These are phyloP conservation scores for Hemisphaericaspora nanyangensis DNA, from an alignment of 805 yeast genomes.

Conservation along the genomic window DNA sequence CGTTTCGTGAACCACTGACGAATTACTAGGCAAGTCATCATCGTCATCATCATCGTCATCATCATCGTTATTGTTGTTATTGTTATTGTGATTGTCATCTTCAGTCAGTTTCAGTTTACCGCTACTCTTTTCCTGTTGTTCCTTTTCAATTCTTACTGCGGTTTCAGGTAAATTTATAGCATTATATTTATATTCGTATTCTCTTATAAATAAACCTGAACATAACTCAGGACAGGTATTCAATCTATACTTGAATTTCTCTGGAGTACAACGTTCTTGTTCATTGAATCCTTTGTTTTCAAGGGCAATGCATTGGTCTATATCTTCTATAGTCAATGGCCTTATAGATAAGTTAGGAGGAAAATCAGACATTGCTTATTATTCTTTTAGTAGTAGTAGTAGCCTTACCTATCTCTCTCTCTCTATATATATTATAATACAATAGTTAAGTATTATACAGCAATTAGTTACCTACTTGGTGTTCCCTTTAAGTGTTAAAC, in stretches of 20 bases:
- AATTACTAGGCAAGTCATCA: constrained; percentile 43
- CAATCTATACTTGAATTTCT: constrained; percentile 63
- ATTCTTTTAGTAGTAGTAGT: background rate
- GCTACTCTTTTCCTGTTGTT: too few species aligned
- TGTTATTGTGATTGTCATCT: constrained; percentile 9
- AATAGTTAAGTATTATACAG: too few species aligned
- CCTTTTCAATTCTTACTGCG: constrained; percentile 30
- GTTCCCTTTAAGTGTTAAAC: too few species aligned
- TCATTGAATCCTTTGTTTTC: constrained; percentile 71
- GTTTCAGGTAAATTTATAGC: constrained; percentile 40
- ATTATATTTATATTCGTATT: constrained; percentile 46
- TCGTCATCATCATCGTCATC: constrained; percentile 30
- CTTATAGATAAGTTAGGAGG: constrained; percentile 54
- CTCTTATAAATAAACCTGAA: constrained; percentile 80
- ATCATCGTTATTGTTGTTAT: constrained; percentile 16
- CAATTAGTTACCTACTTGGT: too few species aligned
- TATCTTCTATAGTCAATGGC: constrained; percentile 75
- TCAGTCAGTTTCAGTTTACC: background rate
- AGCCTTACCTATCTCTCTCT: too few species aligned
- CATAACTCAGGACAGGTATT: constrained; percentile 85
- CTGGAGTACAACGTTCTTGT: constrained; percentile 63
- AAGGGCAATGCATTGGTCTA: constrained; percentile 54
- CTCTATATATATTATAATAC: background rate
- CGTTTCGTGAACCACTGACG: constrained; percentile 53
- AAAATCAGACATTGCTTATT: constrained; percentile 36